These are phyloP conservation scores for Fraxinus nigra DNA, from an alignment of 305 asterid genomes.

Conservation along the genomic window DNA sequence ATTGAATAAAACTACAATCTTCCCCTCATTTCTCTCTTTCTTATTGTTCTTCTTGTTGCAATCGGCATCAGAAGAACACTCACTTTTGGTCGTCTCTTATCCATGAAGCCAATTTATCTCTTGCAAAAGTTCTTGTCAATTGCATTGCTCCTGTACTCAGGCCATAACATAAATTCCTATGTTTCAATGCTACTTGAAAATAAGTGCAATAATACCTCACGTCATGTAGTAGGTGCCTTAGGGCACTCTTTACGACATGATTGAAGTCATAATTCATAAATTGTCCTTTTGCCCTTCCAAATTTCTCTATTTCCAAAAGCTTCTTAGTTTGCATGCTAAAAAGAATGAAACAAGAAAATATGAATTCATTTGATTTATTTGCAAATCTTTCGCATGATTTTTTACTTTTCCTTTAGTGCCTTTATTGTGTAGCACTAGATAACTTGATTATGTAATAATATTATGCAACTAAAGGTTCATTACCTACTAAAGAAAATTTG, in stretches of 20 bases:
- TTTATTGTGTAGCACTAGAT: background rate
- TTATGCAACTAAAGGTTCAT: background rate
- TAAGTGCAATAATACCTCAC: background rate
- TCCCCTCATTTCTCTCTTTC: too few species aligned
- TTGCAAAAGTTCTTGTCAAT: background rate
- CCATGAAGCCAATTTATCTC: background rate
- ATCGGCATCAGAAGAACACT: background rate
- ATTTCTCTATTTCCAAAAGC: background rate
- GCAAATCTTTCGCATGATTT: background rate
- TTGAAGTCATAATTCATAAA: background rate
- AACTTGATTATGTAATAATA: background rate
- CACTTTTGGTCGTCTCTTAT: background rate
- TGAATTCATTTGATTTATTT: background rate
- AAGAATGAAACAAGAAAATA: background rate
- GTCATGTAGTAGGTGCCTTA: background rate
- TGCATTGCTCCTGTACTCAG: background rate
- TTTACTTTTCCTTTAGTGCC: background rate
- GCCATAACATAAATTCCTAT: background rate
- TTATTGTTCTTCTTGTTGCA: too few species aligned
- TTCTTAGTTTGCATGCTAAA: background rate
- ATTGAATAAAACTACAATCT: too few species aligned
- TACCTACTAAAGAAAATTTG: background rate
- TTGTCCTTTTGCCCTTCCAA: background rate
- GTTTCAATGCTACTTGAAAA: background rate
- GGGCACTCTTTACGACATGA: background rate